phyloP scores from a whole-genome alignment of 805 yeast species.

The Candida orba region DNA sequence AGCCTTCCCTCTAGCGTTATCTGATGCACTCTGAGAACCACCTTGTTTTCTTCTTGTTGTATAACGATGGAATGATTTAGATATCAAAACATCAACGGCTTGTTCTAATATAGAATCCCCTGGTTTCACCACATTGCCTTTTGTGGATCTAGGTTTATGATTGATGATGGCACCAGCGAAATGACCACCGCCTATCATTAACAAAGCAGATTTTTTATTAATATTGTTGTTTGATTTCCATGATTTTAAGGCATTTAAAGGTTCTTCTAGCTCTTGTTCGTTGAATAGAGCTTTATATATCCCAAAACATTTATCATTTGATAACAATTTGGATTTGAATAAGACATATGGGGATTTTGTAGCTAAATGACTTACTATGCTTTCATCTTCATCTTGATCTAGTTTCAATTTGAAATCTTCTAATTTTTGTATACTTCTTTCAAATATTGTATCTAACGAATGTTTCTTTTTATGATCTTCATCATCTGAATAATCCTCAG shows the following conservation, averaged over 20 bases:
- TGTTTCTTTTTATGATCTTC: conserved; percentile 15
- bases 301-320: conserved; percentile 47
- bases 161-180: conserved; percentile 92
- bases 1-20: conserved; percentile 90
- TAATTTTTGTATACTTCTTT: conserved; percentile 14
- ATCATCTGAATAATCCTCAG: conserved; percentile 11
- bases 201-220: conserved; percentile 55
- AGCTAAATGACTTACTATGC: conserved; percentile 45
- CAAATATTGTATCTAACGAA: conserved; percentile 16
- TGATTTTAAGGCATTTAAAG: conserved; percentile 39
- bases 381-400: conserved; percentile 12
- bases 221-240: conserved; percentile 25
- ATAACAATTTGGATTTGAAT: conserved; percentile 43
- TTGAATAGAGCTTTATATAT: conserved; percentile 59
- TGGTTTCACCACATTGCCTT: conserved; percentile 47
- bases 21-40: conserved; percentile 91
- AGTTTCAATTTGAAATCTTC: conserved; percentile 12
- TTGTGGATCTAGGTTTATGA: conserved; percentile 51
- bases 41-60: conserved; percentile 97
- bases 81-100: conserved; percentile 57
- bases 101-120: conserved; percentile 48
- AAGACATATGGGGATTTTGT: conserved; percentile 65
- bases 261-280: conserved; percentile 35
- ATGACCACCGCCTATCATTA: conserved; percentile 97
- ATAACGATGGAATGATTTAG: conserved; percentile 88